phyloP scores from a whole-genome alignment of 305 asterid species.

The Rubia peregrina region DNA sequence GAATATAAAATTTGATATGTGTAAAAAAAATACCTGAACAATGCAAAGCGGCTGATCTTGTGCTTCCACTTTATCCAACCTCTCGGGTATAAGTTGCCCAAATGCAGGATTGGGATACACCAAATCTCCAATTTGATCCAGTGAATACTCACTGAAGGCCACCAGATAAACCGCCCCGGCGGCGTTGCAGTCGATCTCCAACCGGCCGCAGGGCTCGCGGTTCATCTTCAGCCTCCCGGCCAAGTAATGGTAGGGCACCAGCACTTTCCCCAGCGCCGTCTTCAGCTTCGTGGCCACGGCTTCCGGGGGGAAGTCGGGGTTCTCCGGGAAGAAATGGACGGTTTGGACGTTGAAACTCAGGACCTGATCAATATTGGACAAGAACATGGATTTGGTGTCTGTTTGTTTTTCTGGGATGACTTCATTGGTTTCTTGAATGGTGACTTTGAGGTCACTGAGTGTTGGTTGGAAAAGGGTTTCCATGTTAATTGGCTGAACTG shows the following conservation, averaged over 20 bases:
- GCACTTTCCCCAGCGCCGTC: slow-evolving; percentile 37
- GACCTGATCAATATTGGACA: slow-evolving; percentile 70
- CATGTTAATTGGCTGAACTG: slow-evolving; percentile 15
- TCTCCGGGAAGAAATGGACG: slow-evolving; percentile 56
- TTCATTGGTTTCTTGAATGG: slow-evolving; percentile 27
- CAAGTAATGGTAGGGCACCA: slow-evolving; percentile 51
- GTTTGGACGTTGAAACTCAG: slow-evolving; percentile 74
- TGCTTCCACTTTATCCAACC: slow-evolving; percentile 31
- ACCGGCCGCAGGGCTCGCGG: slow-evolving; percentile 41
- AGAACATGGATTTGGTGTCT: slow-evolving; percentile 27
- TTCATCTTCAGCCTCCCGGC: slow-evolving; percentile 54
- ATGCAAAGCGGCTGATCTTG: slow-evolving; percentile 62
- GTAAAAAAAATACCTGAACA: slow-evolving; percentile 44
- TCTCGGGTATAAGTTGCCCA: slow-evolving; percentile 49
- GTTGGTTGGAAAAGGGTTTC: slow-evolving; percentile 26
- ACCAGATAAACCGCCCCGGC: slow-evolving; percentile 54
- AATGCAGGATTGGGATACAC: slow-evolving; percentile 74
- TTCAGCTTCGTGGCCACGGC: slow-evolving; percentile 33
- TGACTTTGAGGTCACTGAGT: slow-evolving; percentile 41
- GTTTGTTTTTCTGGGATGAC: slow-evolving; percentile 34
- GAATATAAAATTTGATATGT: too few relatives aligned
- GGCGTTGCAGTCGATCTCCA: slow-evolving; percentile 48
- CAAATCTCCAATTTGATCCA: slow-evolving; percentile 61
- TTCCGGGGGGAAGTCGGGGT: slow-evolving; percentile 47
- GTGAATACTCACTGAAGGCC: slow-evolving; percentile 45